A percentile compares a stretch with the other conserved stretches of the same genome.
These are phyloP conservation scores for Gossypium mustelinum DNA, from an alignment of 345 rosid genomes.

Conservation along the genomic window DNA sequence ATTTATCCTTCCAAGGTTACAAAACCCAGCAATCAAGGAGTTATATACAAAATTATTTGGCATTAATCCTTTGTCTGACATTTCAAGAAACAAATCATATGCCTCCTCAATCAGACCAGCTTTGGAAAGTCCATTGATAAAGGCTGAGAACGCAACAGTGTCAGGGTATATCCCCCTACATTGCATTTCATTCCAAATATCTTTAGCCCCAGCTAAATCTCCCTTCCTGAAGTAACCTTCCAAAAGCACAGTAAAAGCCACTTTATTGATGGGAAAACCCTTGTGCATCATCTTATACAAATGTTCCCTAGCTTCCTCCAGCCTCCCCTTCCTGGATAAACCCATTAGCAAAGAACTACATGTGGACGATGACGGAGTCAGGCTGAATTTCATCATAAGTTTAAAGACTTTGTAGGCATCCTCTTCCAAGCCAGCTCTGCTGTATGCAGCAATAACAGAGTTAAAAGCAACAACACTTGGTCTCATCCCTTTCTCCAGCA, in stretches of 20 bases:
- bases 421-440: constrained; percentile 46
- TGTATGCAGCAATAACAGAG: constrained; percentile 60
- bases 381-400: constrained; percentile 43
- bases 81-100: constrained; percentile 43
- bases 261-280: constrained; percentile 45
- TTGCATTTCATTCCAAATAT: constrained; percentile 62
- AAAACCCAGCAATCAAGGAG: constrained; percentile 58
- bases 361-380: constrained; percentile 59
- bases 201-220: constrained; percentile 46
- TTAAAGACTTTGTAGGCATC: constrained; percentile 44
- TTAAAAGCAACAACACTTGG: constrained; percentile 56
- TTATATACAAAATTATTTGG: constrained; percentile 69
- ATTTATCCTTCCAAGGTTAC: constrained; percentile 42
- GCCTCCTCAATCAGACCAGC: constrained; percentile 63
- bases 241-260: constrained; percentile 58
- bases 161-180: constrained; percentile 49
- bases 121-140: constrained; percentile 59
- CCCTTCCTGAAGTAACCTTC: constrained; percentile 58
- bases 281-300: constrained; percentile 44
- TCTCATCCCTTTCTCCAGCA: constrained; percentile 56
- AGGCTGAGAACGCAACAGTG: constrained; percentile 60
- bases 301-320: constrained; percentile 50
- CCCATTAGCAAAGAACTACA: constrained; percentile 61
- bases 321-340: constrained; percentile 46
- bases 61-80: constrained; percentile 47